A percentile compares a stretch with the other conserved stretches of the same genome.
Evolutionary conservation across 768 basidiomycete species (phyloP).

Genomic region (Paxillus ammoniavirescens): DNA sequence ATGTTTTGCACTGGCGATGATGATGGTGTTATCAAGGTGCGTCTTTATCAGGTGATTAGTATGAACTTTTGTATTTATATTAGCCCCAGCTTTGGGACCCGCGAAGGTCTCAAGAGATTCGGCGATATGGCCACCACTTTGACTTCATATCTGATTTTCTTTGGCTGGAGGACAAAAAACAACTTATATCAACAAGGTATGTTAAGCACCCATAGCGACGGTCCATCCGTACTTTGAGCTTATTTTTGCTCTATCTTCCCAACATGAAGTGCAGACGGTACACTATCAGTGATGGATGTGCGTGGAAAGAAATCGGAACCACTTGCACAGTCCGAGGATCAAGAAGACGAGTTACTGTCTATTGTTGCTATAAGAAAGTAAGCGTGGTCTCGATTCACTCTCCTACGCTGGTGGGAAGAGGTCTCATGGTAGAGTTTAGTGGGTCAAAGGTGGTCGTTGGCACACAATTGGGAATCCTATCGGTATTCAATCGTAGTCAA

Average conservation of each 20-base stretch:
- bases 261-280: slow-evolving; percentile 78
- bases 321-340: slow-evolving; percentile 87
- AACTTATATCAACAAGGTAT: slow-evolving; percentile 86
- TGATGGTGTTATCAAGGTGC: slow-evolving; percentile 89
- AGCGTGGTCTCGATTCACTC: slow-evolving; percentile 15
- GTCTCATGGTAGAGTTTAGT: slow-evolving; percentile 33
- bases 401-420: neutral
- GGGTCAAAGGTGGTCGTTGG: slow-evolving; percentile 84
- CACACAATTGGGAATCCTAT: slow-evolving; percentile 85
- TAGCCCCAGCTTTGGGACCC: slow-evolving; percentile 83
- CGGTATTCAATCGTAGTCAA: slow-evolving; percentile 82
- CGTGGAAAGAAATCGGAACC: slow-evolving; percentile 78
- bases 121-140: slow-evolving; percentile 82
- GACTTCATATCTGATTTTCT: slow-evolving; percentile 94
- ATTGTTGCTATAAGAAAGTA: slow-evolving; percentile 83
- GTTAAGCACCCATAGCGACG: slow-evolving; percentile 11
- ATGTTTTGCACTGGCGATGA: slow-evolving; percentile 88
- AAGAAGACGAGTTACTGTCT: slow-evolving; percentile 91
- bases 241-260: neutral
- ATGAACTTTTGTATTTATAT: neutral
- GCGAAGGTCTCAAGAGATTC: slow-evolving; percentile 59
- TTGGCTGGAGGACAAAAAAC: slow-evolving; percentile 81
- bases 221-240: neutral
- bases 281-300: slow-evolving; percentile 88
- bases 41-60: slow-evolving; percentile 10